These are phyloP conservation scores for Orbilia ellipsospora DNA, from an alignment of 2,329 filamentous ascomycete species.

Conservation along the genomic window DNA sequence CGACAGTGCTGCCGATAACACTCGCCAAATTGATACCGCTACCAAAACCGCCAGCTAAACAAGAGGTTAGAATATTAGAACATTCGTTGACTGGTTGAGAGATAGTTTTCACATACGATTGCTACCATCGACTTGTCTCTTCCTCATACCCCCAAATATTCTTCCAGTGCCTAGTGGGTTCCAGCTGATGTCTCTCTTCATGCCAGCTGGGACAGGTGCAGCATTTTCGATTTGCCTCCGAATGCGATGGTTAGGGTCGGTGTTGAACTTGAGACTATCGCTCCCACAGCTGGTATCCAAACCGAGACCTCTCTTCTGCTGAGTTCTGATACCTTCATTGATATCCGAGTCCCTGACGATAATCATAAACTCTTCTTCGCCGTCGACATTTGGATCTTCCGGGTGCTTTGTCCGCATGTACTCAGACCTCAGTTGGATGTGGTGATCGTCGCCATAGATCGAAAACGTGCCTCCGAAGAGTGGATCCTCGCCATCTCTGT, in stretches of 20 bases:
- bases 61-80: conserved; percentile 31
- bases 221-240: conserved; percentile 64
- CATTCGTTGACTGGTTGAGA: conserved; percentile 11
- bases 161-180: conserved; percentile 31
- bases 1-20: conserved; percentile 82
- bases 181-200: conserved; percentile 73
- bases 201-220: conserved; percentile 67
- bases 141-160: conserved; percentile 71
- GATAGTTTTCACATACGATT: conserved; percentile 61
- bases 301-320: conserved; percentile 66
- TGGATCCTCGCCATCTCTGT: conserved; percentile 78
- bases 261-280: conserved; percentile 83
- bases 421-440: conserved; percentile 79
- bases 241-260: conserved; percentile 76
- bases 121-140: conserved; percentile 75
- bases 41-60: conserved; percentile 73
- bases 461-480: conserved; percentile 92
- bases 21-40: conserved; percentile 80
- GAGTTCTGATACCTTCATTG: conserved; percentile 58
- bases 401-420: conserved; percentile 78
- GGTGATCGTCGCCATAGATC: conserved; percentile 82
- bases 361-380: conserved; percentile 81
- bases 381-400: conserved; percentile 75
- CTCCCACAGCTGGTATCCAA: conserved; percentile 72
- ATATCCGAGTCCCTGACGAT: conserved; percentile 94